Evolutionary conservation across 305 asterid genomes (phyloP), one percentile per base, ranked within the genome.

Genomic region (Rubia balearica): DNA sequence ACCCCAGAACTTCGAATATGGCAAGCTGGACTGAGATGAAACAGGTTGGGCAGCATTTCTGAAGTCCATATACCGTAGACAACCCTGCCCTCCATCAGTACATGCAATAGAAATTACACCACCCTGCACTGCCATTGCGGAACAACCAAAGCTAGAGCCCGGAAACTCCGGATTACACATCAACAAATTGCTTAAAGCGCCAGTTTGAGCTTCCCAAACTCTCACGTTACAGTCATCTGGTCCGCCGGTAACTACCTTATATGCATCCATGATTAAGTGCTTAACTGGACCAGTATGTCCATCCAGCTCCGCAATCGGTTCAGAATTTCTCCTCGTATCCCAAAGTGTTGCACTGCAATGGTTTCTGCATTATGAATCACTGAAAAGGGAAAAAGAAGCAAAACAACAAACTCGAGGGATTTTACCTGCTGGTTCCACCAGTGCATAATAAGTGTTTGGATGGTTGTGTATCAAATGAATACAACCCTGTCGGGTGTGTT

Each of bases 161-260:
- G 42, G 30, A n/a, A 9, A 55, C 57, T 70, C 74, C 6, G 67
- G 70, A 51, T 72, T 73, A 63, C 84, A 80, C 7, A 17, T 8
- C 68, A 89, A 65, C 33, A 82, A 79, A 76, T 81, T 89, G 24
- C 82, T 75, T 17, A 61, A 79, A 17, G 68, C 51, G 11, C 90
- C 92, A 12, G 83, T 85, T 56, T 69, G 77, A 0, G 75, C 69
- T 40, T 88, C 91, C 96, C 96, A 91, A 70, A 91, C 80, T n/a
- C 75, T 77, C 41, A 87, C 75, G 60, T 33, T n/a, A 1, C 65
- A 24, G 72, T 89, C 92, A 7, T 78, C 71, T 14, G 85, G 87
- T n/a, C 95, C 95, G 38, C 92, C 95, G 0, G 89, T 86, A 4
- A 91, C 90, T 14, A 87, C 80, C 74, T 89, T 89, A 82, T 82